A percentile compares a stretch with the other conserved stretches of the same genome.
These are phyloP conservation scores for Eremothecium gossypii DNA, from an alignment of 1,139 yeast species.

Conservation along the genomic window DNA sequence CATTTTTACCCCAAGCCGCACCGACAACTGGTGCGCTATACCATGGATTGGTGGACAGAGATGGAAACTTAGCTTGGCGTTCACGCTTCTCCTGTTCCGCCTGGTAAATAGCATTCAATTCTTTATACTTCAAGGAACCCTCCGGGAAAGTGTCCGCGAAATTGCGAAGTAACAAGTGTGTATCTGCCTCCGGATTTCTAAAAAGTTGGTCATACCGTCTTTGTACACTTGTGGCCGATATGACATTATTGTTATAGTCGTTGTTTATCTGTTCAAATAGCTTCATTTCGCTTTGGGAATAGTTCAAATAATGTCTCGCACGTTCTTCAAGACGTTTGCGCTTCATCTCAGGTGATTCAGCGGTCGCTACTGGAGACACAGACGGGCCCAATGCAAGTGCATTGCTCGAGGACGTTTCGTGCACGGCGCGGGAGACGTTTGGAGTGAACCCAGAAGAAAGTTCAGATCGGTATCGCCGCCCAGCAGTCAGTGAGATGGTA, in stretches of 20 bases:
- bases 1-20: constrained; percentile 21
- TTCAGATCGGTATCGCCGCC: constrained; percentile 52
- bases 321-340: constrained; percentile 69
- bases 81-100: constrained; percentile 20
- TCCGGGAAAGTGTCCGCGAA: constrained; percentile 45
- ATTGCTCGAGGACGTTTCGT: constrained; percentile 14
- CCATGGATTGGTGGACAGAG: constrained; percentile 32
- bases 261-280: constrained; percentile 44
- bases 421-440: constrained; percentile 22
- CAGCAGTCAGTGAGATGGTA: constrained; percentile 18
- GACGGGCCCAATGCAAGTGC: constrained; percentile 14
- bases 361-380: constrained; percentile 9
- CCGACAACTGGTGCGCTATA: constrained; percentile 16
- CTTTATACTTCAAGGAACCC: constrained; percentile 30
- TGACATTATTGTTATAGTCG: constrained; percentile 38
- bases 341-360: constrained; percentile 38
- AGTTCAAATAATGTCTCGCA: constrained; percentile 66
- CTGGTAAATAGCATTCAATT: constrained; percentile 28
- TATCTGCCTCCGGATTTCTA: constrained; percentile 36
- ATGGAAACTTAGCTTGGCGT: constrained; percentile 42
- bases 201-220: constrained; percentile 48
- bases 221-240: constrained; percentile 44
- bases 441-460: constrained; percentile 47
- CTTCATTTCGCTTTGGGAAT: constrained; percentile 40
- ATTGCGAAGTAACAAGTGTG: constrained; percentile 46